Conservation (phyloP, 768 basidiomycete genomes). For the Boletus bicolor region DNA sequence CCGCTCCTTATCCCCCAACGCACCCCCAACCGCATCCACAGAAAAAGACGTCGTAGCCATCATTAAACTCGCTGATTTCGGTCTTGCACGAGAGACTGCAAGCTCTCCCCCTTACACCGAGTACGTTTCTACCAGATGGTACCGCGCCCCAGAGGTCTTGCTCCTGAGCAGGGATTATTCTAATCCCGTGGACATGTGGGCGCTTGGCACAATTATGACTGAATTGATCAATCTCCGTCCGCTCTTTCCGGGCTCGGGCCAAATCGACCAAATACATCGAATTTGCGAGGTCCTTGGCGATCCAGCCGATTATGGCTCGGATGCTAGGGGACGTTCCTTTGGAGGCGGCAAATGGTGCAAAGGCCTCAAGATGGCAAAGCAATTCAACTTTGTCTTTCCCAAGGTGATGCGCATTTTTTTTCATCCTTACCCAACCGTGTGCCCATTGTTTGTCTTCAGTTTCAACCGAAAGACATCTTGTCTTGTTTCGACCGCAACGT, state of each 20-base stretch:
- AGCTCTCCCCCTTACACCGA: constrained; percentile 95
- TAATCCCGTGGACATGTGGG: constrained; percentile 99
- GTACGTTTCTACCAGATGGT: constrained; percentile 99
- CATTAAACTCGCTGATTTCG: constrained; percentile 98
- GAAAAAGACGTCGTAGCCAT: constrained; percentile 96
- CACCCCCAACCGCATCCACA: constrained; percentile 57
- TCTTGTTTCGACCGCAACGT: constrained; percentile 75
- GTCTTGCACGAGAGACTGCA: constrained; percentile 85
- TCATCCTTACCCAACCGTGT: not conserved
- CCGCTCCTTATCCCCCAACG: constrained; percentile 68
- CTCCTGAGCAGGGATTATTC: constrained; percentile 91
- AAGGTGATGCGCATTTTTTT: constrained; percentile 52
- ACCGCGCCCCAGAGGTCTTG: constrained; percentile 96
- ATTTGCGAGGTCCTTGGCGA: constrained; percentile 95
- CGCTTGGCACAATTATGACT: constrained; percentile 96
- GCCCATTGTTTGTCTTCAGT: constrained; percentile 38
- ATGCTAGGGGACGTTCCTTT: constrained; percentile 59
- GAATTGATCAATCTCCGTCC: constrained; percentile 94
- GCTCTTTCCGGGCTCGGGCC: constrained; percentile 90
- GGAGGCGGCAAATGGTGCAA: constrained; percentile 89
- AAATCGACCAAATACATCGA: constrained; percentile 86
- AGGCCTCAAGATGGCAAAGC: constrained; percentile 84
- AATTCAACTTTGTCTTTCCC: constrained; percentile 83
- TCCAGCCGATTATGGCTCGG: constrained; percentile 80
- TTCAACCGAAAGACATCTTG: constrained; percentile 61